phyloP scores from a whole-genome alignment of 164 flowering plant species.

The Stephania japonica region DNA sequence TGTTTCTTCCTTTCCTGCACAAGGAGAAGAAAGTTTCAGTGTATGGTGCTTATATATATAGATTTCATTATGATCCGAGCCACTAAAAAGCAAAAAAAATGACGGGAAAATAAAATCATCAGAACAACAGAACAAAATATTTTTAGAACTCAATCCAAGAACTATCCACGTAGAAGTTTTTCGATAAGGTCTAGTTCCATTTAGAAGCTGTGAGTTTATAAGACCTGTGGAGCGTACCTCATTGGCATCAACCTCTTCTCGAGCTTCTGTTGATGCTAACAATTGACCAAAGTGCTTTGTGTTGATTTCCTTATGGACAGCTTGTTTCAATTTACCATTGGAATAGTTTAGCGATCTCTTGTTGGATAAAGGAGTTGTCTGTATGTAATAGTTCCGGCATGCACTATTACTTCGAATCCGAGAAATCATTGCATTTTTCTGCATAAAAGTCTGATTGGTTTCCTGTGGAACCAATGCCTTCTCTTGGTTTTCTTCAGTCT shows the following conservation, averaged over 20 bases:
- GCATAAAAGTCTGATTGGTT: slow-evolving; percentile 32
- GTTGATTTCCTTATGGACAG: slow-evolving; percentile 49
- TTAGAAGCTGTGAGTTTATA: not conserved
- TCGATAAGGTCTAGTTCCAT: not conserved
- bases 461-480: slow-evolving; percentile 24
- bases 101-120: not conserved
- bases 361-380: slow-evolving; percentile 32
- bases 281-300: slow-evolving; percentile 42
- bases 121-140: not conserved
- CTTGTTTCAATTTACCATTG: slow-evolving; percentile 37
- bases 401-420: slow-evolving; percentile 45
- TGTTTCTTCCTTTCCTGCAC: slow-evolving; percentile 54
- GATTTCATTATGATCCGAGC: too few relatives aligned
- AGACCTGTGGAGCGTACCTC: slow-evolving; percentile 53
- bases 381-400: slow-evolving; percentile 40
- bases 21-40: not conserved
- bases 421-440: slow-evolving; percentile 48
- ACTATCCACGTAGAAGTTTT: not conserved
- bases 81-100: too few relatives aligned
- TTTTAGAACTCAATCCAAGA: not conserved
- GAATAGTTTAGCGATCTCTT: slow-evolving; percentile 33
- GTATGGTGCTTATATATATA: not conserved
- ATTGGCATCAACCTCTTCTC: slow-evolving; percentile 50
- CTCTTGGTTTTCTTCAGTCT: slow-evolving; percentile 37
- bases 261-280: slow-evolving; percentile 53